phyloP scores from a whole-genome alignment of 768 basidiomycete species.

The Lyophyllum atratum region DNA sequence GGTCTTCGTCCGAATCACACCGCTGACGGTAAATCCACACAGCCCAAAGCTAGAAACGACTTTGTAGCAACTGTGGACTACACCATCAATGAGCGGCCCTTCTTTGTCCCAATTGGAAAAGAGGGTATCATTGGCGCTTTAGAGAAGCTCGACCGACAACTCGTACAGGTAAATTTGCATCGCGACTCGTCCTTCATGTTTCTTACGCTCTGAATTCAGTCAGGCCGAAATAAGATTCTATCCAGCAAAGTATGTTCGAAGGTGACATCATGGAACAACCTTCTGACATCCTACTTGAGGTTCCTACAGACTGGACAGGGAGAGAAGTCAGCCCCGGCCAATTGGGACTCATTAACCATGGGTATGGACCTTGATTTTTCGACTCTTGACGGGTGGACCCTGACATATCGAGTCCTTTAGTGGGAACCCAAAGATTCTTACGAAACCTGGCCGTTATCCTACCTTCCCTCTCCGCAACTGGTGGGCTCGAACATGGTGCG shows the following conservation, averaged over 20 bases:
- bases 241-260: constrained; percentile 56
- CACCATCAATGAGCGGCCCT: constrained; percentile 58
- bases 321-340: constrained; percentile 70
- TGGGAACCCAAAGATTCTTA: constrained; percentile 77
- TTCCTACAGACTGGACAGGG: constrained; percentile 70
- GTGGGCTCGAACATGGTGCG: constrained; percentile 80
- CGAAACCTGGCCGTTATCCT: constrained; percentile 77
- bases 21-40: constrained; percentile 13
- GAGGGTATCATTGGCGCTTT: constrained; percentile 71
- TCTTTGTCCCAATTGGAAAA: constrained; percentile 69
- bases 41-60: constrained; percentile 25
- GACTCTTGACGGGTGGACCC: not conserved
- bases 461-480: constrained; percentile 76
- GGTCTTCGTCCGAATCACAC: constrained; percentile 5
- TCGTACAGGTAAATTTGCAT: constrained; percentile 44
- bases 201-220: constrained; percentile 34
- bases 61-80: constrained; percentile 54
- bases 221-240: constrained; percentile 56
- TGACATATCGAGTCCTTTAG: constrained; percentile 29
- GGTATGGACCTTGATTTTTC: constrained; percentile 22
- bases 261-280: not conserved
- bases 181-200: constrained; percentile 5
- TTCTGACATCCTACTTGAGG: constrained; percentile 26
- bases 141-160: constrained; percentile 66
- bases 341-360: constrained; percentile 78